Base-by-base conservation (phyloP, 257 asterid genomes). In the Perilla frutescens region DNA sequence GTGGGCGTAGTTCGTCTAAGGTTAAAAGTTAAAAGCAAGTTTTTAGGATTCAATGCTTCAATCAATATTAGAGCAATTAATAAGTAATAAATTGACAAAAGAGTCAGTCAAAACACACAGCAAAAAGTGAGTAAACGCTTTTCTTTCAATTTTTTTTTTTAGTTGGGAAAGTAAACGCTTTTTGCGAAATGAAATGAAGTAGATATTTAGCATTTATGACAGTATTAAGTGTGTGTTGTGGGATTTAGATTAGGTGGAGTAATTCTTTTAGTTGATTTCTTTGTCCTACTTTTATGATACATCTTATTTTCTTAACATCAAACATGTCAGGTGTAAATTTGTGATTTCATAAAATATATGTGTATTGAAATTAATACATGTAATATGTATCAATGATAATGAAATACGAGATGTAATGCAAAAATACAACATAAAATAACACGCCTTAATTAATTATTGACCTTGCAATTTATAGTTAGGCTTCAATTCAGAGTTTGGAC, bases 51-150 rank as follows among this genome's bases (percentile, higher is more conserved):
- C 32, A 62, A 39, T 62, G 36, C 36, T 39, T 62, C 43, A 39
- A 40, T 40, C 4, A 62, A 62, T 62, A 62, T 8, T 61, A 39
- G n/a, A 60, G 66, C 40, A 7, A 29, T 57, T 8, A 31, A 57
- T 8, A 14, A 40, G 8, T 15, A 62, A 39, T 62, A 39, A 62
- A 43, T 20, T 20, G 68, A 62, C 26, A 5, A 62, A n/a, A 41
- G 14, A 15, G 4, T 20, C 26, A 20, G 54, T 63, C 36, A 20
- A 43, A 60, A 60, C 7, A 26, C 62, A 4, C 20, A 4, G 8
- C 40, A 57, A 41, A 59, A 59, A 12, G 66, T 13, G 66, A 37
- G 31, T n/a, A 37, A 60, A 60, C 43, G 20, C 43, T 31, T 57
- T 20, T 7, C 34, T 53, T 20, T 34, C 37, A 34, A 34, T 0